These are phyloP conservation scores for Raphidocelis subcapitata DNA, from an alignment of 139 green algal genomes.

Conservation along the genomic window DNA sequence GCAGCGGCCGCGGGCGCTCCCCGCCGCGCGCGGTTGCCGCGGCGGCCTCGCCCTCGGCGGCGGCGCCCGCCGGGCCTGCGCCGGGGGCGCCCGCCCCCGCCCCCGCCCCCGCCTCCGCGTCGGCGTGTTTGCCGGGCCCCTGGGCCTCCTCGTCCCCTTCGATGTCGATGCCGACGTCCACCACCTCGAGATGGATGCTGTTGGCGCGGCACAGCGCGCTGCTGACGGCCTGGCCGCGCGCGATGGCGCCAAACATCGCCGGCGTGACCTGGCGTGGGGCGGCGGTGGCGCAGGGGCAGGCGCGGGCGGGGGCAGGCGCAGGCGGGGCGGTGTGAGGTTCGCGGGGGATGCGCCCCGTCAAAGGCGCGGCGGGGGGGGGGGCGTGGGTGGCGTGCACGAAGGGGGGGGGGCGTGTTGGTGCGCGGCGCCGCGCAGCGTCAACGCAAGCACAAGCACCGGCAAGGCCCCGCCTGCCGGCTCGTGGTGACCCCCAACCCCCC, in stretches of 20 bases:
- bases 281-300: background rate
- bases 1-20: no score
- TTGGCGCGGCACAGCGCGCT: slow-evolving; percentile 33
- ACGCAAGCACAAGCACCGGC: no score
- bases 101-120: background rate
- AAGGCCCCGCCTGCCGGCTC: no score
- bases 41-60: background rate
- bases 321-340: background rate
- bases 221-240: slow-evolving; percentile 30
- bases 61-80: background rate
- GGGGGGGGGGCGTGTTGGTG: no score
- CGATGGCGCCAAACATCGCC: slow-evolving; percentile 36
- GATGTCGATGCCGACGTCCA: slow-evolving; percentile 47
- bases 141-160: no score
- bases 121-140: no score
- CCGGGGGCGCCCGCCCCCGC: no score
- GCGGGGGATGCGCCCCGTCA: background rate
- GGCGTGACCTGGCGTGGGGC: slow-evolving; percentile 8
- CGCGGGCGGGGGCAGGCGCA: background rate
- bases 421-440: no score
- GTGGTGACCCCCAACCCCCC: no score
- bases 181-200: slow-evolving; percentile 12
- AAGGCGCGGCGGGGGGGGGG: no score
- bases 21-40: no score
- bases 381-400: no score